These are phyloP conservation scores for Melaleuca quinquenervia DNA, from an alignment of 345 rosid species.

Conservation along the genomic window DNA sequence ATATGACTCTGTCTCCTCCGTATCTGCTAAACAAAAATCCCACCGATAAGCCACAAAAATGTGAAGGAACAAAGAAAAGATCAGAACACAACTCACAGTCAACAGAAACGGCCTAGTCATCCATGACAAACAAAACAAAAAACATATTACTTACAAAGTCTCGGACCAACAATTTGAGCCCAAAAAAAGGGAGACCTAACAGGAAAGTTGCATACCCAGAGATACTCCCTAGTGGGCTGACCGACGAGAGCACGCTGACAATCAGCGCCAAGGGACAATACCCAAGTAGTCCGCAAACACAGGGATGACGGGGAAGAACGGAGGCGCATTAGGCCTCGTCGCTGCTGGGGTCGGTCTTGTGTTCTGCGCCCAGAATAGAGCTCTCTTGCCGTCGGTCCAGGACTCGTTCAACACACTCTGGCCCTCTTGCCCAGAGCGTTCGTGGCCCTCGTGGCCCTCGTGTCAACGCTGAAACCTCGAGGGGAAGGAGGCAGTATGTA, in stretches of 20 bases:
- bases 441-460: slow-evolving; percentile 82
- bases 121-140: neutral
- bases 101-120: too few relatives aligned
- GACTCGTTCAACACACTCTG: slow-evolving; percentile 82
- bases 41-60: neutral
- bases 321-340: slow-evolving; percentile 86
- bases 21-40: slow-evolving; percentile 25
- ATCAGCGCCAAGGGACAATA: slow-evolving; percentile 47
- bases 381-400: slow-evolving; percentile 64
- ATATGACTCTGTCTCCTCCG: slow-evolving; percentile 50
- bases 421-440: slow-evolving; percentile 54
- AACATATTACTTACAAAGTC: neutral
- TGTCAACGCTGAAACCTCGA: slow-evolving; percentile 60
- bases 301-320: slow-evolving; percentile 76
- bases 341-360: slow-evolving; percentile 54
- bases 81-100: neutral
- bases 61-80: neutral
- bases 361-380: slow-evolving; percentile 54
- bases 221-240: slow-evolving; percentile 52
- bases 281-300: slow-evolving; percentile 63
- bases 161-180: neutral
- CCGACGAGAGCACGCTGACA: slow-evolving; percentile 62
- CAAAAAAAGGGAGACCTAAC: neutral
- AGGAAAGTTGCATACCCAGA: slow-evolving; percentile 40
- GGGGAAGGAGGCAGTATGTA: slow-evolving; percentile 80